phyloP scores from a whole-genome alignment of 2,329 filamentous ascomycete species.

The Fusarium sp. region DNA sequence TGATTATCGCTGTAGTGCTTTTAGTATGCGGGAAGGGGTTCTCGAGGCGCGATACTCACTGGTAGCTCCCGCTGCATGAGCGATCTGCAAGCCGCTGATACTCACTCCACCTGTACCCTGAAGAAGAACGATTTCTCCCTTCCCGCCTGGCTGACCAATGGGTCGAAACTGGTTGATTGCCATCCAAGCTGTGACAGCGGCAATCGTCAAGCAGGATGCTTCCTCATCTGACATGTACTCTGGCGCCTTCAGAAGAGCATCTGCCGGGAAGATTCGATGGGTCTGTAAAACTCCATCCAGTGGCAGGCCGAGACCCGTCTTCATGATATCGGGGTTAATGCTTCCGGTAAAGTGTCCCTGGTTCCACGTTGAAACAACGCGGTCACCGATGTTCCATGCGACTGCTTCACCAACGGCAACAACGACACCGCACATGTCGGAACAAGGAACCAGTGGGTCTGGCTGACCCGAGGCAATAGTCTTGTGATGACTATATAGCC shows the following conservation, averaged over 20 bases:
- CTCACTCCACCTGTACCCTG: not conserved
- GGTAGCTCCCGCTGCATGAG: not conserved
- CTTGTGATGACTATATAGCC: not conserved
- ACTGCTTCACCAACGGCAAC: not conserved
- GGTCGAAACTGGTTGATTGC: not conserved
- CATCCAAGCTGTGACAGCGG: conserved; percentile 3
- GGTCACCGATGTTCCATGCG: not conserved
- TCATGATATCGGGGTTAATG: not conserved
- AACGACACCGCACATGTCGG: not conserved
- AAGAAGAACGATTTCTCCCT: not conserved
- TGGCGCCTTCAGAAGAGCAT: not conserved
- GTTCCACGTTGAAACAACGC: not conserved
- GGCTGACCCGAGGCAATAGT: not conserved
- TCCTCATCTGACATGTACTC: not conserved
- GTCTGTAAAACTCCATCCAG: not conserved
- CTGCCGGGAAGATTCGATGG: not conserved
- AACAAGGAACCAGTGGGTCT: not conserved
- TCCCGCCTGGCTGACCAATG: not conserved
- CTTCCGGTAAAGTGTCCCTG: not conserved
- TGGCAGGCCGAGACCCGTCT: not conserved
- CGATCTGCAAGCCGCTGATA: not conserved
- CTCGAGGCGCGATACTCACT: not conserved
- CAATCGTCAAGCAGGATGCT: not conserved
- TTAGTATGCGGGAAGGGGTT: not conserved
- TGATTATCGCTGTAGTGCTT: not conserved